Evolutionary conservation across 2,329 filamentous ascomycete genomes (phyloP).

Genomic region (Monilinia polystroma): DNA sequence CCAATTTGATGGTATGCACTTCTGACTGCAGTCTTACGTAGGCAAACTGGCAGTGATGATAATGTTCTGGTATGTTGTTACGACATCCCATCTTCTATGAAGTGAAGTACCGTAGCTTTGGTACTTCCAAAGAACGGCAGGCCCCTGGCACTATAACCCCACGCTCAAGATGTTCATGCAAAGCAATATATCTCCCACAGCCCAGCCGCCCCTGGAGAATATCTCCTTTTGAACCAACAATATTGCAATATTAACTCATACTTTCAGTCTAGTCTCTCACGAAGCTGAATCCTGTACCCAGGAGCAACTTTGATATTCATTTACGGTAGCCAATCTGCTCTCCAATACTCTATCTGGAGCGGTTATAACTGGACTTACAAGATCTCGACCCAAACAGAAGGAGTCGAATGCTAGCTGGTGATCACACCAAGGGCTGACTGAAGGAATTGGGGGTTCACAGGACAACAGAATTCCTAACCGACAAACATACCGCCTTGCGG

Average conservation of each 20-base stretch:
- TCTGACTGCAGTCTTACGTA: constrained; percentile 12
- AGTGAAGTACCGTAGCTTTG: not conserved
- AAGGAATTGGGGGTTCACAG: constrained; percentile 27
- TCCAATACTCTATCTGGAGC: constrained; percentile 28
- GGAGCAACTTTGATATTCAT: not conserved
- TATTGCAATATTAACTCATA: not conserved
- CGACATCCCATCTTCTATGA: constrained; percentile 19
- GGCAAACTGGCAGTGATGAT: not conserved
- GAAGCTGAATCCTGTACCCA: constrained; percentile 9
- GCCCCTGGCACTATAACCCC: constrained; percentile 8
- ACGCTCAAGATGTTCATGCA: constrained; percentile 4
- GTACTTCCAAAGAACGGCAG: constrained; percentile 12
- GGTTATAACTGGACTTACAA: constrained; percentile 24
- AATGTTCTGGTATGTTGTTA: constrained; percentile 16
- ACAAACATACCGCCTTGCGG: constrained; percentile 1
- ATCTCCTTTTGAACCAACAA: not conserved
- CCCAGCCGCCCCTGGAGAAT: constrained; percentile 9
- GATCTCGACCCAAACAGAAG: constrained; percentile 19
- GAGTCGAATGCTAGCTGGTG: constrained; percentile 19
- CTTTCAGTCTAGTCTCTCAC: not conserved
- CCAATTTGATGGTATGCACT: constrained; percentile 11
- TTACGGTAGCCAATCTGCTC: constrained; percentile 16
- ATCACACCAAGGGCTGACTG: constrained; percentile 18
- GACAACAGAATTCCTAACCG: constrained; percentile 22
- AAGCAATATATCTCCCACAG: constrained; percentile 20